phyloP scores from a whole-genome alignment of 768 basidiomycete genomes.

The Russula vinacea region DNA sequence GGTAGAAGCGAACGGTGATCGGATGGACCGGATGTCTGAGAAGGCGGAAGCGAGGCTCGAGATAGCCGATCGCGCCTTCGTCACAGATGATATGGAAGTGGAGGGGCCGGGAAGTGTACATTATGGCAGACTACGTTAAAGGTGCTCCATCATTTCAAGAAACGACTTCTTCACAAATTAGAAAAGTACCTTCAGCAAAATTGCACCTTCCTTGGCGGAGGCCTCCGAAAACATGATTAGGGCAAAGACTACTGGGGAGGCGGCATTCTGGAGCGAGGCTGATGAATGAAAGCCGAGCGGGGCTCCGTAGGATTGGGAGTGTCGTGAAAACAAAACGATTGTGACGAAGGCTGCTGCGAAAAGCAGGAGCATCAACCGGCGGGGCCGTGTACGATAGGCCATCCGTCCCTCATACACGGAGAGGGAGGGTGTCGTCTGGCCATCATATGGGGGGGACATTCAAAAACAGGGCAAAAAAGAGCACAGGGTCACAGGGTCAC shows the following conservation, averaged over 20 bases:
- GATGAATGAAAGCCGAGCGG: not conserved
- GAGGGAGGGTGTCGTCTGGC: no score
- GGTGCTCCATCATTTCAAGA: not conserved
- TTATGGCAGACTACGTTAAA: conserved; percentile 37
- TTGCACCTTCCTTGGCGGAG: conserved; percentile 28
- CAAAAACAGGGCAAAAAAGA: no score
- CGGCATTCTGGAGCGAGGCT: not conserved
- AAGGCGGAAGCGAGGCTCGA: conserved; percentile 42
- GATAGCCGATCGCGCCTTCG: conserved; percentile 40
- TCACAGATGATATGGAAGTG: conserved; percentile 48
- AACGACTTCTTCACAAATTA: not conserved
- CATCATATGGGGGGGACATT: not conserved
- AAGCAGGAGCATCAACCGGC: conserved; percentile 11
- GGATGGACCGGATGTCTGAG: conserved; percentile 40
- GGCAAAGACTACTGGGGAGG: conserved; percentile 17
- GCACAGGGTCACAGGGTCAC: not conserved
- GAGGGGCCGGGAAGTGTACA: conserved; percentile 42
- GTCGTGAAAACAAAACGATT: not conserved
- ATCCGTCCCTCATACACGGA: not conserved
- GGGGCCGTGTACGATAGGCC: conserved; percentile 2
- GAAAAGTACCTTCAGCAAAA: conserved; percentile 27
- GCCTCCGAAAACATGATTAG: conserved; percentile 24
- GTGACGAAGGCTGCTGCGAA: not conserved
- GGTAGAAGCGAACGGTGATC: conserved; percentile 44
- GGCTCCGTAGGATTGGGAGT: not conserved